Conservation (phyloP, 2,329 filamentous ascomycete genomes). For the Dactylonectria estremocensis region DNA sequence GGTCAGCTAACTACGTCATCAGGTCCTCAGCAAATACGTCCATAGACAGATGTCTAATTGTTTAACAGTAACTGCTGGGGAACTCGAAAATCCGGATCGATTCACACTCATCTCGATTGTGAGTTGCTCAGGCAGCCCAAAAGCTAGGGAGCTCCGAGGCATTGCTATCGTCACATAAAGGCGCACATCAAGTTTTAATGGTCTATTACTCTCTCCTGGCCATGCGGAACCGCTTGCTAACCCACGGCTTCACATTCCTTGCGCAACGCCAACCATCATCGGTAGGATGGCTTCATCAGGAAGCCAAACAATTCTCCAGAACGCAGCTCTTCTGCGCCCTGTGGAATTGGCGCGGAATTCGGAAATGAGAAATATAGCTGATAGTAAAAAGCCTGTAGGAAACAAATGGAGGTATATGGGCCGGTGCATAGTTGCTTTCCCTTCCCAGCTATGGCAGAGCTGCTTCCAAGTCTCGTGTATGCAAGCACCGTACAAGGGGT, state of each 20-base stretch:
- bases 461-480: conserved; percentile 39
- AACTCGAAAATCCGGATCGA: too few relatives aligned
- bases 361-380: conserved; percentile 20
- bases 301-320: conserved; percentile 31
- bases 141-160: too few relatives aligned
- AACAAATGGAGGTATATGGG: conserved; percentile 19
- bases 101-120: too few relatives aligned
- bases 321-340: not conserved
- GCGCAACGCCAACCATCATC: conserved; percentile 41
- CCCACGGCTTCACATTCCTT: conserved; percentile 32
- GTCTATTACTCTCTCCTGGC: conserved; percentile 40
- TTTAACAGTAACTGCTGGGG: not conserved
- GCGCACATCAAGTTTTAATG: not conserved
- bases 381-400: conserved; percentile 23
- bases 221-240: conserved; percentile 38
- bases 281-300: conserved; percentile 40
- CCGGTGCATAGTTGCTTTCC: conserved; percentile 24
- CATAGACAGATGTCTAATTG: not conserved
- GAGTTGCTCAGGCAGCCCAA: too few relatives aligned
- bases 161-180: not conserved
- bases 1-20: conserved; percentile 24
- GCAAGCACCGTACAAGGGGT: conserved; percentile 40
- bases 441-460: conserved; percentile 27
- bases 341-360: not conserved
- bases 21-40: not conserved